Evolutionary conservation across 2,329 filamentous ascomycete species (phyloP), one percentile per base, ranked within the genome.

Genomic region (Venturia nashicola): DNA sequence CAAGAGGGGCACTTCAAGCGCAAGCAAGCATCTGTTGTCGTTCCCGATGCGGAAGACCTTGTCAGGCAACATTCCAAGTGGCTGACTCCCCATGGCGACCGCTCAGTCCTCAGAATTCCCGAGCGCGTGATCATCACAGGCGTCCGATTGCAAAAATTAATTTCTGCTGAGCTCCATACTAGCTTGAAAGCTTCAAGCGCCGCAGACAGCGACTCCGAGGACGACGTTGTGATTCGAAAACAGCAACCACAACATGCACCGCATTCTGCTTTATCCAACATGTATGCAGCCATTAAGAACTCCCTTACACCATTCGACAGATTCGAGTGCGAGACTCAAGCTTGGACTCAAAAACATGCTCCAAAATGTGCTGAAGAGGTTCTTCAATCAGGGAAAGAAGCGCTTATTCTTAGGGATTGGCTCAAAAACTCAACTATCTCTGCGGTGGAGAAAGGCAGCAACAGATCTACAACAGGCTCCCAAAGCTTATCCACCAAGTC

Each of bases 271-370:
- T 73, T 94, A 59, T 69, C 73, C 14, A 78, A 79, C 2, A 76
- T 91, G 1, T 89, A 86, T 69, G 72, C 78, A 2, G 79, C 80
- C 0, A 79, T 97, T 40, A 75, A 79, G 55, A 80, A 78, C 0
- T 80, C 80, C 0, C 78, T 92, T 14, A 92, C 89, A 5, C 86
- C 92, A 0, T 97, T 92, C 70, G 94, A 99, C 72, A 82, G 78
- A 66, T 89, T 86, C 9, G 82, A 81, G 61, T 96, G 89, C 68
- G 93, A 97, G 71, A 79, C 78, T 1, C 76, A 82, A 36, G 76
- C 84, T 9, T 99, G 94, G 94, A 74, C 80, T 1, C 87, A 93
- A 48, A 97, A 97, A 70, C 96, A 97, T 75, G 84, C 89, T 0
- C 94, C 94, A 0, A 76, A 74, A 34, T 78, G 76, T 43, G 86